phyloP scores from a whole-genome alignment of 2,329 filamentous ascomycete species.

The Aschersonia sp. region DNA sequence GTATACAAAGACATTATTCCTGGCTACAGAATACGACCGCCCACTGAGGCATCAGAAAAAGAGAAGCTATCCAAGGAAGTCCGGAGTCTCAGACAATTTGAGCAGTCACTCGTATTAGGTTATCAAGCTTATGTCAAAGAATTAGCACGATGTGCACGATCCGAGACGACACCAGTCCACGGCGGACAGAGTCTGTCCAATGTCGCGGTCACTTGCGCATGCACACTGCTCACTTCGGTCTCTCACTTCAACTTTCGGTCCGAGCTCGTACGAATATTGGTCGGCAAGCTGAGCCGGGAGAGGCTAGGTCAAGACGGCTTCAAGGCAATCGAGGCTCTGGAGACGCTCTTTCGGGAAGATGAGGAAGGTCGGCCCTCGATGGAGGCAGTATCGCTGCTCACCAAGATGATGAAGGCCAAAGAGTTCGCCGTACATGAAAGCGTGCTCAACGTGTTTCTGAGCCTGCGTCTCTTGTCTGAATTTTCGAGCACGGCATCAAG shows the following conservation, averaged over 20 bases:
- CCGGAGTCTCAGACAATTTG: constrained; percentile 64
- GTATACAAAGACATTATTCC: constrained; percentile 95
- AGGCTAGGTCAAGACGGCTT: constrained; percentile 59
- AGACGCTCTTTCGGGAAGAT: constrained; percentile 71
- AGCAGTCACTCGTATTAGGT: constrained; percentile 71
- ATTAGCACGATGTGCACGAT: constrained; percentile 52
- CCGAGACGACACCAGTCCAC: constrained; percentile 23
- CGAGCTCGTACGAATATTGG: constrained; percentile 75
- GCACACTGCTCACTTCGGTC: constrained; percentile 63
- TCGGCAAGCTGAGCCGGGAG: constrained; percentile 65
- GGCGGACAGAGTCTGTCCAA: constrained; percentile 42
- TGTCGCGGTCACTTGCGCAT: constrained; percentile 75
- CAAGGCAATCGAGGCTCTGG: constrained; percentile 64
- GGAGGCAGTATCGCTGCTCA: constrained; percentile 70
- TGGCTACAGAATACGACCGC: constrained; percentile 81
- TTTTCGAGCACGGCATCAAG: constrained; percentile 74
- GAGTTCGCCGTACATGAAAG: constrained; percentile 73
- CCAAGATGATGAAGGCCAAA: constrained; percentile 89
- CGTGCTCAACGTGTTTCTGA: constrained; percentile 80
- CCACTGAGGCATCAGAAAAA: constrained; percentile 57
- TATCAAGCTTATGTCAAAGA: constrained; percentile 78
- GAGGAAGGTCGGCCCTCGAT: constrained; percentile 81
- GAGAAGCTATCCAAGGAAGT: constrained; percentile 89
- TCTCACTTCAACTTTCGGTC: constrained; percentile 95
- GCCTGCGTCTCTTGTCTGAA: constrained; percentile 75